Conservation (phyloP, 2,329 filamentous ascomycete species). For the Diaporthe sp. region DNA sequence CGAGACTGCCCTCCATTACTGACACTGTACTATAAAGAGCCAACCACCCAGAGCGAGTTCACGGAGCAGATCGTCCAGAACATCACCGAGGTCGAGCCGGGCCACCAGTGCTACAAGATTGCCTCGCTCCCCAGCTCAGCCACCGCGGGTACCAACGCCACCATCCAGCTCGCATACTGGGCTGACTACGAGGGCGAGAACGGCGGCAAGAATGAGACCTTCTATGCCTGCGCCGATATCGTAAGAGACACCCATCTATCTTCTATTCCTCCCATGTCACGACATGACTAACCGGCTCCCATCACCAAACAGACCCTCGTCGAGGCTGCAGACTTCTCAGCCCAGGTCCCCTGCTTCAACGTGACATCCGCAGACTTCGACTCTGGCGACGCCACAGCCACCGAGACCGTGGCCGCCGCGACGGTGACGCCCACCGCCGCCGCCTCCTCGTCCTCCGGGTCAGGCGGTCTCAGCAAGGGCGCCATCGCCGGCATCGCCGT, state of each 20-base stretch:
- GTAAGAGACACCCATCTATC: slow-evolving; percentile 39
- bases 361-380: slow-evolving; percentile 45
- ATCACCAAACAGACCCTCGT: slow-evolving; percentile 47
- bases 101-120: slow-evolving; percentile 57
- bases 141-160: slow-evolving; percentile 56
- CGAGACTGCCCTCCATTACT: neutral
- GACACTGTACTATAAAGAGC: slow-evolving; percentile 45
- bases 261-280: neutral
- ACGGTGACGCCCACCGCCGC: slow-evolving; percentile 13
- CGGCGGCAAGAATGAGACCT: slow-evolving; percentile 46
- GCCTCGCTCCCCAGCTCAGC: slow-evolving; percentile 47
- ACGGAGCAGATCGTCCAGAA: slow-evolving; percentile 50
- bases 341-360: slow-evolving; percentile 50
- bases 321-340: slow-evolving; percentile 42
- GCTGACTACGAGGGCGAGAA: slow-evolving; percentile 53
- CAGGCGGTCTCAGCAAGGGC: slow-evolving; percentile 44
- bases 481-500: slow-evolving; percentile 51
- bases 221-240: slow-evolving; percentile 52
- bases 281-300: neutral
- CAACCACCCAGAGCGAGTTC: slow-evolving; percentile 52
- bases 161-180: slow-evolving; percentile 60
- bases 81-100: slow-evolving; percentile 52
- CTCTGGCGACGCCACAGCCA: slow-evolving; percentile 37
- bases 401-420: slow-evolving; percentile 34
- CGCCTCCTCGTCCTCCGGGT: slow-evolving; percentile 20